Base-by-base conservation (phyloP, 73 alveolate species). In the Stentor coeruleus region DNA sequence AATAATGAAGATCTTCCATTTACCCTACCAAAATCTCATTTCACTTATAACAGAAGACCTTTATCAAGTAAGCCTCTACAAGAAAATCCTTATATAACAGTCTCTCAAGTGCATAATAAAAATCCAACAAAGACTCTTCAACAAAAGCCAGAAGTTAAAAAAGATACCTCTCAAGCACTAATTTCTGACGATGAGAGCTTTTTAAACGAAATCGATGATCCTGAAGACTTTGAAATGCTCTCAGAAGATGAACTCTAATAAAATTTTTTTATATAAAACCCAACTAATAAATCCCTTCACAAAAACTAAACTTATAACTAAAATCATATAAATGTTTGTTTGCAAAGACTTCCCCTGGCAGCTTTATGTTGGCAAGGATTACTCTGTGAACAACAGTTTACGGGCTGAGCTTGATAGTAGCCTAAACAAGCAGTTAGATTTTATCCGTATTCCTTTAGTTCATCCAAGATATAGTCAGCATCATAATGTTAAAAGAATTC, bases 281-380 rank as follows among this genome's bases (percentile, higher is more conserved):
- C 6, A 49, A 11, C 66, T 20, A 49, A 49, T 49, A 11, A 49
- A 49, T 49, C 66, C 20, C 66, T 49, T 20, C 66, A 49, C 20
- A 11, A 11, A 49, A 6, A 49, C 66, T 49, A n/a, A n/a, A n/a
- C n/a, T n/a, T n/a, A n/a, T n/a, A n/a, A n/a, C n/a, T n/a, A n/a
- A n/a, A n/a, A n/a, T n/a, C 73, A 57, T 57, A 57, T 11, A 66
- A 66, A 66, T 66, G 79, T 66, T 66, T 33, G 40, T 40, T 31
- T 66, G 79, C 33, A 20, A 26, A 20, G 79, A 66, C 49, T 66
- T 66, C 33, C 79, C 79, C n/a, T 66, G 79, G 79, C 79, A 66
- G 79, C 79, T 66, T 66, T 66, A 66, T 33, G 79, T 66, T 14
- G 79, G 79, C 20, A 20, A 33, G 14, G 79, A 66, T 20, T 20